phyloP scores from a whole-genome alignment of 495 filamentous ascomycete species.

The Penicillium canariense region DNA sequence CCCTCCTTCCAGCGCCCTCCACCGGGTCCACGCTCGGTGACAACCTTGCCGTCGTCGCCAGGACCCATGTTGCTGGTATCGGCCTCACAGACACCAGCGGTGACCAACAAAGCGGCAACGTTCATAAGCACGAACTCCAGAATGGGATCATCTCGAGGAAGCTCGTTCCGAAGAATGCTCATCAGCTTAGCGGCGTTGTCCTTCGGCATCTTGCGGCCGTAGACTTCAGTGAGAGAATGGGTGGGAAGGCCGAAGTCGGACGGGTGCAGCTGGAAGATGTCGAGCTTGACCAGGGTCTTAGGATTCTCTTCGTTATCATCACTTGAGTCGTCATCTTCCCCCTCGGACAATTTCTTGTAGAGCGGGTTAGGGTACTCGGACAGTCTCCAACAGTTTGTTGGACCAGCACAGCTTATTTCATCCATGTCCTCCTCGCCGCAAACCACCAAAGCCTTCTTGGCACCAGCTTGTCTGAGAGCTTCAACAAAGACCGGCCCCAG shows the following conservation, averaged over 20 bases:
- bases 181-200: conserved; percentile 85
- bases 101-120: conserved; percentile 80
- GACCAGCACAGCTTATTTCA: conserved; percentile 86
- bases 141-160: conserved; percentile 75
- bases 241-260: conserved; percentile 77
- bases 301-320: conserved; percentile 41
- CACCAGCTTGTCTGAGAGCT: conserved; percentile 72
- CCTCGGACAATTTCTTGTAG: conserved; percentile 29
- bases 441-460: conserved; percentile 81
- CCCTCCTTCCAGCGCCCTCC: conserved; percentile 92
- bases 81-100: conserved; percentile 80
- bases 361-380: conserved; percentile 51
- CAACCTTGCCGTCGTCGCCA: conserved; percentile 69
- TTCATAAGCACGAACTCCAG: conserved; percentile 93
- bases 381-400: conserved; percentile 84
- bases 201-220: conserved; percentile 76
- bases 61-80: conserved; percentile 73
- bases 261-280: conserved; percentile 73
- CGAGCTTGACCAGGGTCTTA: conserved; percentile 53
- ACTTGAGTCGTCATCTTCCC: conserved; percentile 32
- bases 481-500: conserved; percentile 86
- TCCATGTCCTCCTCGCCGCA: conserved; percentile 95
- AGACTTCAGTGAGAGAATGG: conserved; percentile 73
- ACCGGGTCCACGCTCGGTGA: conserved; percentile 76
- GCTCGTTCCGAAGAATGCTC: conserved; percentile 68